Base-by-base conservation (phyloP, 257 asterid species). In the Misopates orontium region DNA sequence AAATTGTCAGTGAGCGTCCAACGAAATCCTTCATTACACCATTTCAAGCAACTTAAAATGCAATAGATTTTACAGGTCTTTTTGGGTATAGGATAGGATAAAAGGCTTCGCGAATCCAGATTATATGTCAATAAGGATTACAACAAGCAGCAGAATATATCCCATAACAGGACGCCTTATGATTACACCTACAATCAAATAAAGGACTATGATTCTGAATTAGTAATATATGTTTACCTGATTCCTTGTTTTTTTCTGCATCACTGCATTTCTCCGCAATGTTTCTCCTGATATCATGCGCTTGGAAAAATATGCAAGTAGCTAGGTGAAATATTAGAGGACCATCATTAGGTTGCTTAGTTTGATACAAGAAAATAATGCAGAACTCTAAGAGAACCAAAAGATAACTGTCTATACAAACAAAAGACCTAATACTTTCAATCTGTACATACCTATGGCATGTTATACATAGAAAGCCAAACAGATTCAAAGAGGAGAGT, bases 211-310 rank as follows among this genome's bases (percentile, higher is more conserved):
- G 53, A 69, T 31, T 49, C 44, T 21, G 61, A 16, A 55, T 48
- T 21, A 56, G 25, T 25, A 69, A 10, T 36, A 68, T 19, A 44
- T 21, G 40, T 25, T 60, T 71, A 93, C 98, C 93, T 84, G 88
- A 79, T 84, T 73, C 42, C 84, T 83, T 0, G 41, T 50, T 79
- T 81, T 80, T 83, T 71, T 80, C 87, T 87, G 96, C 98, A 93
- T 85, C 61, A 93, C 96, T 45, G 69, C 82, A 79, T 93, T 93
- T 78, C 98, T 83, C 50, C 69, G 78, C 68, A 93, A 70, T 59
- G 98, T 93, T 80, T 93, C 97, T 70, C 73, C 81, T 11, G 97
- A 85, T 80, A 93, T 87, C 94, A 93, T 80, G 79, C 98, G 83
- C 82, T 81, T 91, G 61, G 94, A 76, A 71, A 93, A 93, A 77